A percentile compares a stretch with the other conserved stretches of the same genome.
Conservation (phyloP, 225 moss, liverwort and hornwort species). For the Lunularia cruciata region DNA sequence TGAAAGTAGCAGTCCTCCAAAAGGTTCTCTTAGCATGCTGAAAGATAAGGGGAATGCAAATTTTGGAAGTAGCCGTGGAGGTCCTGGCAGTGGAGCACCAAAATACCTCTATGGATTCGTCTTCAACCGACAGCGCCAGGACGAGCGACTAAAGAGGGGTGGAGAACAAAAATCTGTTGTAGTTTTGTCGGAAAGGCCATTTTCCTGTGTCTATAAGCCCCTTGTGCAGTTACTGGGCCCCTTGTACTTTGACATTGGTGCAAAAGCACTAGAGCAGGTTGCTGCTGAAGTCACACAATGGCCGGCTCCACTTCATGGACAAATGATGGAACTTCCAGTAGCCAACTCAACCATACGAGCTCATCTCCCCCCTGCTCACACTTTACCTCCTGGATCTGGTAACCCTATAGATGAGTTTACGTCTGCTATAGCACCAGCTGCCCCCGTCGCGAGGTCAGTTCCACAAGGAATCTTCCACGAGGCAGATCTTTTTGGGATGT, state of each 20-base stretch:
- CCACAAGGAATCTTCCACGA: conserved; percentile 97
- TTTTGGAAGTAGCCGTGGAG: conserved; percentile 55
- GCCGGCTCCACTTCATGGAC: conserved; percentile 93
- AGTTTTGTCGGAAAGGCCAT: conserved; percentile 89
- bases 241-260: conserved; percentile 94
- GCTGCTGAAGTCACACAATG: conserved; percentile 77
- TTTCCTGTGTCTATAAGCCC: conserved; percentile 93
- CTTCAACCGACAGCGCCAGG: conserved; percentile 99
- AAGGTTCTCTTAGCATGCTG: conserved; percentile 18
- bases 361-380: conserved; percentile 95
- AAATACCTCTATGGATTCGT: conserved; percentile 95
- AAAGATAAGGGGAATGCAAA: conserved; percentile 36
- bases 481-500: conserved; percentile 90
- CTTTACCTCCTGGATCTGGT: conserved; percentile 92
- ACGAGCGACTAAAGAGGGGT: conserved; percentile 94
- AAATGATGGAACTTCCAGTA: conserved; percentile 84
- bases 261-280: conserved; percentile 75
- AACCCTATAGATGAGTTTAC: conserved; percentile 97
- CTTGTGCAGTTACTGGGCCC: conserved; percentile 92
- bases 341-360: conserved; percentile 68
- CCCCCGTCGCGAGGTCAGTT: conserved; percentile 74
- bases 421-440: conserved; percentile 89
- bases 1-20: conserved; percentile 31
- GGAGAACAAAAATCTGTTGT: conserved; percentile 99
- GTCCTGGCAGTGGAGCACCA: conserved; percentile 79